Evolutionary conservation across 2,329 filamentous ascomycete genomes (phyloP), one percentile per base, ranked within the genome.

Genomic region (Colletotrichum sp.): DNA sequence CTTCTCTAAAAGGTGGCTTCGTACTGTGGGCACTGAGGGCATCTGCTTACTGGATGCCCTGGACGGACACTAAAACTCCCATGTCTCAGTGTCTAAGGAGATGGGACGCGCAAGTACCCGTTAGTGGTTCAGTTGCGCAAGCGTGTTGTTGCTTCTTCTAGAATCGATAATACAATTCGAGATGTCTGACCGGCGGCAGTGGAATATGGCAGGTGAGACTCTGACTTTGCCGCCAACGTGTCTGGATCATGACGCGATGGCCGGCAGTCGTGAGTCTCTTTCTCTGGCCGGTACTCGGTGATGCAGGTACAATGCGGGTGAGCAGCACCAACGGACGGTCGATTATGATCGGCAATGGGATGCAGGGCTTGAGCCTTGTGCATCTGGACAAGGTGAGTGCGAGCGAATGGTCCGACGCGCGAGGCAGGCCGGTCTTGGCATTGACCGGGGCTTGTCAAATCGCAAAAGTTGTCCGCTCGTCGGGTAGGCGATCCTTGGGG

Each of bases 311-410:
- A 5, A 52, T 26, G 16, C 28, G 18, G 18, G 16, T 10, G 36
- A 36, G 21, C 7, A 21, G 30, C 18, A 34, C 18, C 24, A n/a
- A 26, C 30, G 26, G 49, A 60, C 28, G 36, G 62, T 24, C 28
- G 15, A 60, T 69, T 59, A 6, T 39, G 70, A 76, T 76, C 70
- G 66, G 70, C 74, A 55, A 24, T 65, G 70, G 30, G 64, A 65
- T 59, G 70, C 70, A 69, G 49, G 59, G 34, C 26, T 55, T 63
- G 59, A 52, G 55, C 26, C n/a, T 64, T 49, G 8, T 44, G 39
- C 30, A 36, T 28, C 9, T 57, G 39, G 65, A 55, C 32, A 36
- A 52, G 21, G 26, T 24, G 26, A 32, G 16, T 28, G 70, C 49
- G 16, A 44, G n/a, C 18, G 52, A n/a, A 36, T 64, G 63, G 59